Base-by-base conservation (phyloP, 805 yeast species). In the Metschnikowia drakensbergensis region DNA sequence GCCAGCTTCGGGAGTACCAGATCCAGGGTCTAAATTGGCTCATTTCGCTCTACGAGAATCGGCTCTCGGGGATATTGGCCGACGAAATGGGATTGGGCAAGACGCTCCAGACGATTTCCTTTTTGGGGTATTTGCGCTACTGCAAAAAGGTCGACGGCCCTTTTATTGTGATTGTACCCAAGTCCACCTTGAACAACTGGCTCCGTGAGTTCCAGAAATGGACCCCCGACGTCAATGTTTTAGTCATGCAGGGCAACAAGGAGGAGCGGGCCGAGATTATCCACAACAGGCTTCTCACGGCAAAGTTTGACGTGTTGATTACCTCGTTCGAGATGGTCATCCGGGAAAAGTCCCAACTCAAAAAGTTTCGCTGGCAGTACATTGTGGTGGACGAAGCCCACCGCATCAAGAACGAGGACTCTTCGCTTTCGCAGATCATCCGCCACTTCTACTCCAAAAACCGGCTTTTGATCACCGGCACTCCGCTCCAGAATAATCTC, bases 11-110 rank as follows among this genome's bases (percentile, higher is more conserved):
- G 58, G 96, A 89, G 61, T 92, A 94, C 64, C 99, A 92, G 69
- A 74, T 92, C 29, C 97, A 90, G 62, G 99, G 99, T 44, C 76
- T 92, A 45, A 94, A 94, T 67, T 92, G 99, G 99, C 75, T 92
- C 61, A 84, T 92, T 17, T 82, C 95, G 0, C 68, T 92, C 32
- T 88, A 90, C 64, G 96, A 91, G 57, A 89, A 92, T 66, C 80
- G 86, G 58, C 76, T 92, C 38, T 86, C 96, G 7, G 99, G 99
- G 22, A 94, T 92, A 40, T 71, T 92, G 43, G 99, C 99, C 9
- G 99, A 92, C 68, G 99, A 92, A 65, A 92, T 94, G 99, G 99
- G 99, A 3, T 75, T 92, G 36, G 99, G 99, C 48, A 92, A 92
- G 67, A 92, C 99, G 4, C 72, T 94, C 48, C 99, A 92, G 68